These are phyloP conservation scores for Phialophora chinensis DNA, from an alignment of 2,329 filamentous ascomycete species.

Conservation along the genomic window DNA sequence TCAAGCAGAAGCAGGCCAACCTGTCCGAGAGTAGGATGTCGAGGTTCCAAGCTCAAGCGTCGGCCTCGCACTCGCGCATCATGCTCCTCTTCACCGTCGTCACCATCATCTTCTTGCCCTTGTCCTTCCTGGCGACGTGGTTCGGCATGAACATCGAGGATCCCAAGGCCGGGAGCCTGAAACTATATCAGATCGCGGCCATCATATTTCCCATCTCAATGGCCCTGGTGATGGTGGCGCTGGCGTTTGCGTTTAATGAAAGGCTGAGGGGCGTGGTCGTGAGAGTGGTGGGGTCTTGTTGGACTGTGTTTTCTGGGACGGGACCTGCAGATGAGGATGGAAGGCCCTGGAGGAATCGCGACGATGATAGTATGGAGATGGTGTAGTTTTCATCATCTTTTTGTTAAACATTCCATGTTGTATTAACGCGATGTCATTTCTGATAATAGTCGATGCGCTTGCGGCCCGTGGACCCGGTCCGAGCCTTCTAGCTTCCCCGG, in stretches of 20 bases:
- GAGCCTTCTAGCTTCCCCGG: no score
- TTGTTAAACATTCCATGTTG: background rate
- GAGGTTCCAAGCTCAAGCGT: constrained; percentile 14
- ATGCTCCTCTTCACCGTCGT: constrained; percentile 45
- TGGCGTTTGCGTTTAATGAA: constrained; percentile 20
- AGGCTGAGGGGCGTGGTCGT: constrained; percentile 3
- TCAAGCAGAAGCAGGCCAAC: constrained; percentile 38
- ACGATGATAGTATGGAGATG: constrained; percentile 7
- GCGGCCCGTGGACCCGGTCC: no score
- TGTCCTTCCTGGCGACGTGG: constrained; percentile 44
- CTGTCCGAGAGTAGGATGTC: constrained; percentile 28
- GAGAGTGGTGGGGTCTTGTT: constrained; percentile 1
- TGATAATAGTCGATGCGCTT: no score
- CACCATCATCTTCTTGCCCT: constrained; percentile 43
- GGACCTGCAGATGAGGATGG: constrained; percentile 4
- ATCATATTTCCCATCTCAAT: constrained; percentile 22
- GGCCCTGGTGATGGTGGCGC: constrained; percentile 15
- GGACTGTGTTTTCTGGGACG: constrained; percentile 17
- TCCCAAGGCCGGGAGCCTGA: constrained; percentile 13
- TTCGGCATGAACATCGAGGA: constrained; percentile 43
- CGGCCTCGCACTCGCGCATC: constrained; percentile 10
- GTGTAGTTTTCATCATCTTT: background rate
- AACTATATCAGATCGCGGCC: constrained; percentile 17
- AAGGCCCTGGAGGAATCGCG: background rate
- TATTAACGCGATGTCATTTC: background rate